phyloP scores from a whole-genome alignment of 805 yeast species.

The Suhomyces kilbournensis region DNA sequence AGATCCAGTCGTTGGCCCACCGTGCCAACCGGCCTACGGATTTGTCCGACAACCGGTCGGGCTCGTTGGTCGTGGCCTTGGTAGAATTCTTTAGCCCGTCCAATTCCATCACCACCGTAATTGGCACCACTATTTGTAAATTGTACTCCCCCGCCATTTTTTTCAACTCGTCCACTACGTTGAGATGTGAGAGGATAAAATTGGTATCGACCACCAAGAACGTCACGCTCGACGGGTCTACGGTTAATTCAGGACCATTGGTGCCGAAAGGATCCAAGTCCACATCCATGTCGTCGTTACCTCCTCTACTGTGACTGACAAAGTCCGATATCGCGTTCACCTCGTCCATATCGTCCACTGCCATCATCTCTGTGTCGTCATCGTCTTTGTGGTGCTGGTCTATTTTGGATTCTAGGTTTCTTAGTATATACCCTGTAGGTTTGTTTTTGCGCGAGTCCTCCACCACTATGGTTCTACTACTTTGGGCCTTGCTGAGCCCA shows the following conservation, averaged over 20 bases:
- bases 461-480: slow-evolving; percentile 22
- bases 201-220: slow-evolving; percentile 78
- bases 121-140: slow-evolving; percentile 63
- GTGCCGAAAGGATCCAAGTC: not conserved
- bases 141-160: slow-evolving; percentile 38
- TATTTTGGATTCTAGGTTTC: slow-evolving; percentile 25
- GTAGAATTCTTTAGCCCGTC: slow-evolving; percentile 69
- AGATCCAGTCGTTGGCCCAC: slow-evolving; percentile 78
- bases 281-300: not conserved
- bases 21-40: slow-evolving; percentile 61
- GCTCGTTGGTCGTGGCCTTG: slow-evolving; percentile 10
- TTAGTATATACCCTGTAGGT: slow-evolving; percentile 21
- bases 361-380: slow-evolving; percentile 43
- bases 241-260: slow-evolving; percentile 6
- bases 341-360: slow-evolving; percentile 45
- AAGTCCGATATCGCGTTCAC: slow-evolving; percentile 43
- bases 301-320: slow-evolving; percentile 14
- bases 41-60: slow-evolving; percentile 16
- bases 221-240: slow-evolving; percentile 16
- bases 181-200: slow-evolving; percentile 68
- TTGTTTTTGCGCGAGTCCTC: slow-evolving; percentile 15
- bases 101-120: slow-evolving; percentile 68
- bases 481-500: slow-evolving; percentile 27
- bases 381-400: slow-evolving; percentile 10
- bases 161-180: slow-evolving; percentile 52